Base-by-base conservation (phyloP, 768 basidiomycete genomes). In the Termitomyces sp. region DNA sequence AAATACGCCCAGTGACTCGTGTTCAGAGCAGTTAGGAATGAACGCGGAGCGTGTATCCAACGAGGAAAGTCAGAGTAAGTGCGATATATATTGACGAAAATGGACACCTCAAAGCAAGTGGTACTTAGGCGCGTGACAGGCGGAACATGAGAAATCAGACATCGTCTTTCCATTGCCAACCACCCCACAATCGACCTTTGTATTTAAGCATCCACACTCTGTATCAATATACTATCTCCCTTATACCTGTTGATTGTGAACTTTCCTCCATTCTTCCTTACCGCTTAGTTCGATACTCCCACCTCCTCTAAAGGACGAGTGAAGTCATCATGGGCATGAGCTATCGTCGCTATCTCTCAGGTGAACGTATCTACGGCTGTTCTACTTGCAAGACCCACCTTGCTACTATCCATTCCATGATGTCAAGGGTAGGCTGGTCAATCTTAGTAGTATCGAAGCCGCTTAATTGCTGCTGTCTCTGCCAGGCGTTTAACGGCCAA, bases 401-500 rank as follows among this genome's bases (percentile, higher is more conserved):
- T 48, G 87, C 92, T n/a, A 93, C 91, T 30, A 88, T 92, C 58
- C 89, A 93, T 70, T 87, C 88, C 46, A 93, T 95, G 89, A 84
- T 95, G 66, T 94, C 92, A 60, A 81, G 92, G 71, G 93, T 93
- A 65, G 16, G 53, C 18, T 11, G 37, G 46, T 56, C 47, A 34
- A 24, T 46, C 50, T 15, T 42, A 59, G 20, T 15, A 34, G 44
- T 46, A 34, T 51, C 31, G 20, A 34, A 54, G 50, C 67, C 70
- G 18, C 63, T 49, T 47, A 44, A 66, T 55, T 58, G 62, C 56
- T 49, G 58, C 48, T 47, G 58, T 48, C 54, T 41, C 42, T 45
- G 45, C 48, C 39, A 98, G 96, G 91, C 92, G 46, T 98, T 98
- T 81, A 95, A 93, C 63, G 96, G 96, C 30, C 94, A 97, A 73